Conservation (phyloP, 2,329 filamentous ascomycete species). For the Ceratocystis colombiana region DNA sequence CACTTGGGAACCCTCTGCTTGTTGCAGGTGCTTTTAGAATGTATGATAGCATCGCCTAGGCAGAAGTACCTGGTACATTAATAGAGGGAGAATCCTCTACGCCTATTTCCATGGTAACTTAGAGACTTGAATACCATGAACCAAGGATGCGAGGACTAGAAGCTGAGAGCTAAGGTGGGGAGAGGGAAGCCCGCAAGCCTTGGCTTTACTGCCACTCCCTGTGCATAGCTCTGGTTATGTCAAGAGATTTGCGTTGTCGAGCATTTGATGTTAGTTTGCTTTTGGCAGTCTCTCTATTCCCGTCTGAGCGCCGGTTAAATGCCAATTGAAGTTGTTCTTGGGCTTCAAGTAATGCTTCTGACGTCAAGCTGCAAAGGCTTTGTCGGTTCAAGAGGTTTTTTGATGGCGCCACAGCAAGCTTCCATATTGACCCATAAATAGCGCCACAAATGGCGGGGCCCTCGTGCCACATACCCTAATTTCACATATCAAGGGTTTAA, state of each 20-base stretch:
- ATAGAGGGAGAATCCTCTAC: background rate
- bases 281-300: background rate
- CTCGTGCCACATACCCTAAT: background rate
- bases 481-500: constrained; percentile 19
- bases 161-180: constrained; percentile 1
- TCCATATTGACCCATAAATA: background rate
- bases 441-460: constrained; percentile 15
- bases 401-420: background rate
- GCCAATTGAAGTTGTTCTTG: background rate
- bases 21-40: constrained; percentile 1
- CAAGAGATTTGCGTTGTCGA: background rate
- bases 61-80: background rate
- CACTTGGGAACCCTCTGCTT: background rate
- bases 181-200: background rate
- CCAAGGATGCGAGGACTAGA: constrained; percentile 4
- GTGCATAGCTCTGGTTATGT: background rate
- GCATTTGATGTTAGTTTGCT: background rate
- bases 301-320: background rate
- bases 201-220: constrained; percentile 3
- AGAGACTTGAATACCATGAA: background rate
- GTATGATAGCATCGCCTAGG: background rate
- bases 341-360: too few relatives aligned
- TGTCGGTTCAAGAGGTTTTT: background rate
- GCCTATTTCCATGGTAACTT: background rate
- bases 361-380: background rate